These are phyloP conservation scores for Gonapodya prolifera DNA, from an alignment of 192 early-diverging fungal species.

Conservation along the genomic window DNA sequence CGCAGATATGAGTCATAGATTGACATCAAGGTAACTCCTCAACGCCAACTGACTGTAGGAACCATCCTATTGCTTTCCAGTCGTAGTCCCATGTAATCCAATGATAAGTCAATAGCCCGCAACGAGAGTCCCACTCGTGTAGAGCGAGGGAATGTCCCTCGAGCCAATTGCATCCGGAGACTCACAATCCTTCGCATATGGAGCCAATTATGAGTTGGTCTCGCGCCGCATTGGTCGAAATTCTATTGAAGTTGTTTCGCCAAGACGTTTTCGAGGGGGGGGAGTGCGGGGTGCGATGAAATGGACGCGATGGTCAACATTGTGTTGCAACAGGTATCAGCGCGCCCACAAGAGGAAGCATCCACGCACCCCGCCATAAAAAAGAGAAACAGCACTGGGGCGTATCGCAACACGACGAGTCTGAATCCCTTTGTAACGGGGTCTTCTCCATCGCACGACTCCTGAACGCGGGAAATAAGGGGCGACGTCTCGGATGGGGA, in stretches of 20 bases:
- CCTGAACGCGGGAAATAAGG: background rate
- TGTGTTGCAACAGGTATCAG: background rate
- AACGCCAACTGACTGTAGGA: no score
- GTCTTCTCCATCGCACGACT: background rate
- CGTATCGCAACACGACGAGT: background rate
- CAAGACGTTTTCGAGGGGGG: no score
- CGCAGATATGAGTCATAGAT: no score
- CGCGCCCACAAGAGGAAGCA: background rate
- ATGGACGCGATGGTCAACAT: background rate
- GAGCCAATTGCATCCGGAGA: no score
- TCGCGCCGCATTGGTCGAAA: background rate
- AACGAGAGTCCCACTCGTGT: no score
- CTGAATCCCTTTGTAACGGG: background rate
- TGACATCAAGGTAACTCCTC: no score
- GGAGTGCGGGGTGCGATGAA: background rate
- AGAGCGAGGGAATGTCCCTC: no score
- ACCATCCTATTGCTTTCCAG: no score
- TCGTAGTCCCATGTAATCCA: no score
- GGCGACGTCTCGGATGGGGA: background rate
- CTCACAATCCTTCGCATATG: background rate
- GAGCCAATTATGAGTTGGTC: background rate
- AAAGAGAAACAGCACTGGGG: background rate
- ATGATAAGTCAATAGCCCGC: no score
- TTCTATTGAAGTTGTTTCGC: background rate
- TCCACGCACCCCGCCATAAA: background rate